phyloP scores from a whole-genome alignment of 371 early-diverging fungal genomes.

The Batrachochytrium dendrobatidis region DNA sequence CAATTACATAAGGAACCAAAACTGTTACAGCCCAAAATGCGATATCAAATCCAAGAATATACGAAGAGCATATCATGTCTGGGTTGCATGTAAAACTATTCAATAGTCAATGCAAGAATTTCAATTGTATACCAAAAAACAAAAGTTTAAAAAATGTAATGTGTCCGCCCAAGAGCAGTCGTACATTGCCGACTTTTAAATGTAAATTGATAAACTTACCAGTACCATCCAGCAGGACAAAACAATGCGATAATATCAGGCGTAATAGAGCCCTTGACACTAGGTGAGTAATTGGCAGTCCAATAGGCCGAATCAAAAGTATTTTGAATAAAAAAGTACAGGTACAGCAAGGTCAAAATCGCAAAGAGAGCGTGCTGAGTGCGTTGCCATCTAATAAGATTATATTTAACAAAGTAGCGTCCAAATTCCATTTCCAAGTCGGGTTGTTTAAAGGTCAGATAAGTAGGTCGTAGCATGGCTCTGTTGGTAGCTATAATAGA shows the following conservation, averaged over 20 bases:
- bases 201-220: conserved; percentile 10
- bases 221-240: conserved; percentile 22
- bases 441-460: conserved; percentile 12
- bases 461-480: conserved; percentile 8
- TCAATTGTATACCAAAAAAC: neutral
- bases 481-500: neutral
- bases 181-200: too few species aligned
- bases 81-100: conserved; percentile 19
- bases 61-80: conserved; percentile 22
- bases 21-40: conserved; percentile 27
- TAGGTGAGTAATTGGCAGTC: conserved; percentile 1
- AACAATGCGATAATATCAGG: neutral
- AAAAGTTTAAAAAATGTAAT: too few species aligned
- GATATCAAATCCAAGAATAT: conserved; percentile 21
- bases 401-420: conserved; percentile 17
- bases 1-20: conserved; percentile 21
- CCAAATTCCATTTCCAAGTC: conserved; percentile 25
- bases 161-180: too few species aligned
- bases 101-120: neutral
- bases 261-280: conserved; percentile 3
- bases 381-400: conserved; percentile 18
- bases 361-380: conserved; percentile 12
- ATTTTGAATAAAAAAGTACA: conserved; percentile 16
- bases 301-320: conserved; percentile 13
- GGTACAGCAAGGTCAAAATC: conserved; percentile 15